Conservation (phyloP, 2,329 filamentous ascomycete genomes). For the Aschersonia sp. region DNA sequence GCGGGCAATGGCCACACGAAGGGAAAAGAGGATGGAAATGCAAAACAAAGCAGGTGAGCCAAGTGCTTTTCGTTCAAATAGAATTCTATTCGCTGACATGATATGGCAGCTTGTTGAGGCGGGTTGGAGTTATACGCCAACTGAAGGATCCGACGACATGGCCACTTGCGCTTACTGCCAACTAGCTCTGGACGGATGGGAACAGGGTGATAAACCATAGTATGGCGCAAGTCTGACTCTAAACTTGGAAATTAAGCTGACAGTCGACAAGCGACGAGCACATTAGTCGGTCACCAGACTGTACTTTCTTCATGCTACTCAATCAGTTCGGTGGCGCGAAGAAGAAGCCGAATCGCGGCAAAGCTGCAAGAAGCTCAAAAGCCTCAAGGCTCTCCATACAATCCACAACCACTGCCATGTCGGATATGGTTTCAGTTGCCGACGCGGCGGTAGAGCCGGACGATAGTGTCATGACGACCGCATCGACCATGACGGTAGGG, state of each 20-base stretch:
- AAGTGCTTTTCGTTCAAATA: not conserved
- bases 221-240: constrained; percentile 23
- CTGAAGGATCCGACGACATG: constrained; percentile 70
- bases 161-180: constrained; percentile 86
- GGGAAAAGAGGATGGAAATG: constrained; percentile 77
- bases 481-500: constrained; percentile 42
- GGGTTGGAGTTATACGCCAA: constrained; percentile 89
- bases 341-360: constrained; percentile 42
- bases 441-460: constrained; percentile 36
- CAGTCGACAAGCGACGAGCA: constrained; percentile 59
- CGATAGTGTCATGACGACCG: constrained; percentile 45
- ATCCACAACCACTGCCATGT: constrained; percentile 35
- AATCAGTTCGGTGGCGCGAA: constrained; percentile 36
- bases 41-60: constrained; percentile 66
- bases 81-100: not conserved
- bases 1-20: constrained; percentile 79
- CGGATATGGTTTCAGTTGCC: constrained; percentile 32
- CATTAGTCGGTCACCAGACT: constrained; percentile 61
- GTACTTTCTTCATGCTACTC: constrained; percentile 66
- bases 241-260: constrained; percentile 8
- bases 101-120: constrained; percentile 63
- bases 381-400: constrained; percentile 50
- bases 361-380: constrained; percentile 48
- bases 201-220: constrained; percentile 79
- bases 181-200: constrained; percentile 86